Conservation (phyloP, 2,329 filamentous ascomycete species). For the Calonectria montana region DNA sequence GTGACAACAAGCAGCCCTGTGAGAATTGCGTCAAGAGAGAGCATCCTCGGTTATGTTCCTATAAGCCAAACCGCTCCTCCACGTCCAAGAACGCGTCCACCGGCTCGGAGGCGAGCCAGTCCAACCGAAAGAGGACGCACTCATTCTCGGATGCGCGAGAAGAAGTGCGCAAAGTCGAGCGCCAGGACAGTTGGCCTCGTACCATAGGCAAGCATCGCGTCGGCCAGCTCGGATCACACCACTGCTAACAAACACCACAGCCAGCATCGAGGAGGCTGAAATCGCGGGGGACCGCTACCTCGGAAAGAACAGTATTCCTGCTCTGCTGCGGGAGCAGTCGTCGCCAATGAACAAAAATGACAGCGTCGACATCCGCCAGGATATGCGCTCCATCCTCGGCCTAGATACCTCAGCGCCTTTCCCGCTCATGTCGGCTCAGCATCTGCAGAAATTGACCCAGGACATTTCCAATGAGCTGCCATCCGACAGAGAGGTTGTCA, state of each 20-base stretch:
- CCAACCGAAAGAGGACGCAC: conserved; percentile 48
- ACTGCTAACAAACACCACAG: conserved; percentile 43
- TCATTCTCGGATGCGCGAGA: conserved; percentile 48
- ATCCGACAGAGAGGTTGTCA: conserved; percentile 74
- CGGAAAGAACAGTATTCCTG: conserved; percentile 75
- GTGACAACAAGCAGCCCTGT: conserved; percentile 75
- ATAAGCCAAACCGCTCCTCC: conserved; percentile 69
- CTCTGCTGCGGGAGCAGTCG: conserved; percentile 71
- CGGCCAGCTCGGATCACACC: conserved; percentile 25
- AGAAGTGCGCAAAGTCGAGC: conserved; percentile 48
- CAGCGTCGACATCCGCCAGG: conserved; percentile 68
- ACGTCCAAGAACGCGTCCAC: conserved; percentile 49
- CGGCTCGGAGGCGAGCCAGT: conserved; percentile 38
- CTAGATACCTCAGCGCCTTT: conserved; percentile 75
- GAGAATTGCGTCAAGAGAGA: conserved; percentile 76
- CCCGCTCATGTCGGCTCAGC: conserved; percentile 73
- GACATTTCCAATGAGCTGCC: conserved; percentile 73
- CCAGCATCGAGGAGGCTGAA: conserved; percentile 65
- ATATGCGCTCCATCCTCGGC: conserved; percentile 74
- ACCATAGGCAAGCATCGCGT: conserved; percentile 49
- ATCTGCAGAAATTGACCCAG: conserved; percentile 68
- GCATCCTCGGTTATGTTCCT: conserved; percentile 73
- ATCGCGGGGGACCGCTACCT: conserved; percentile 69
- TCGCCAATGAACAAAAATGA: conserved; percentile 63
- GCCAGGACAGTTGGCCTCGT: conserved; percentile 56